Base-by-base conservation (phyloP, 2,329 filamentous ascomycete genomes). In the Fusarium mundagurra region DNA sequence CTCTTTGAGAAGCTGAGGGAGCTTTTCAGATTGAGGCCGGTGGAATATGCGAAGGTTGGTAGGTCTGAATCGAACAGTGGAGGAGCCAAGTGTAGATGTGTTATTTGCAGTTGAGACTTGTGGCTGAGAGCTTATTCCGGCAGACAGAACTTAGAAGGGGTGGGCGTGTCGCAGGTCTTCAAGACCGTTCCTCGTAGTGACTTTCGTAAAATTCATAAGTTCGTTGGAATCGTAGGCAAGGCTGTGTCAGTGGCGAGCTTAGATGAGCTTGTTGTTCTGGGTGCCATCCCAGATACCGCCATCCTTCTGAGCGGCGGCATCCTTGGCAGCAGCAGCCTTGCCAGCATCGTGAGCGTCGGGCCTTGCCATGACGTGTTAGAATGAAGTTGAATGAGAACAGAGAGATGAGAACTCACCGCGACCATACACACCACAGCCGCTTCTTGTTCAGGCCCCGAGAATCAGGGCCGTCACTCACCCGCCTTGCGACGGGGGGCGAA, bases 1-100 rank as follows among this genome's bases (percentile, higher is more conserved):
- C 11, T 84, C 73, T 36, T 81, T 81, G 3, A 90, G 85, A 4
- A 89, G 77, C 1, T 81, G 73, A 6, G 87, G 85, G 53, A 95
- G 85, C 2, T 83, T 78, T 1, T 79, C 41, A 44, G 41, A 44
- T 45, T 4, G 12, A 45, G 43, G 9, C 24, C 24, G 43, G 8
- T 20, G 43, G 5, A 45, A 9, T 36, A 36, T 36, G 34, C 16
- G 8, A 17, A 36, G 34, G 16, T 17, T 8, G 34, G 34, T 38
- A 38, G 36, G 5, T 38, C 36, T 38, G 36, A 12, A 12, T 20
- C 36, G 36, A 38, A 38, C 36, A 38, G 10, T 11, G 18, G 10
- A 20, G 10, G 18, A 22, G 45, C 13, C 27, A 48, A 48, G 14
- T 29, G 44, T 10, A 14, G 45, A 48, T 8, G 29, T 33, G 47